Conservation (phyloP, 305 asterid genomes). For the Solanum hybrid region DNA sequence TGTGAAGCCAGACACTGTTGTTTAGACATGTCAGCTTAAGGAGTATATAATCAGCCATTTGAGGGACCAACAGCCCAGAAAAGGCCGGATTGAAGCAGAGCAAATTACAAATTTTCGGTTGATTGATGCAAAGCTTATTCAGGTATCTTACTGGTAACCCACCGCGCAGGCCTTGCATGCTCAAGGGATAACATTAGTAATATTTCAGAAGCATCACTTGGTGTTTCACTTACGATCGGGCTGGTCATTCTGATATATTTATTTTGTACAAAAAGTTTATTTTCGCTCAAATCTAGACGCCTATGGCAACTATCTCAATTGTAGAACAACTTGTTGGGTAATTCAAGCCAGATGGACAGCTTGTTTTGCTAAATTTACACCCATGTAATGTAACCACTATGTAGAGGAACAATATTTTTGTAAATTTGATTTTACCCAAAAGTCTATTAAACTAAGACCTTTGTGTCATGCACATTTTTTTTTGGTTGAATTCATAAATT, state of each 20-base stretch:
- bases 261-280: not conserved
- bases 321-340: not conserved
- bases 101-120: not conserved
- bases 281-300: not conserved
- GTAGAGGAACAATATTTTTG: not conserved
- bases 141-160: not conserved
- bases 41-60: not conserved
- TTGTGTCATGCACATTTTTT: not conserved
- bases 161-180: not conserved
- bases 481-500: not conserved
- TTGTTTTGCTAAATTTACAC: not conserved
- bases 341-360: not conserved
- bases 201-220: not conserved
- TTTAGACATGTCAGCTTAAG: not conserved
- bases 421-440: not conserved
- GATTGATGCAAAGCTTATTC: not conserved
- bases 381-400: not conserved
- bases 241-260: not conserved
- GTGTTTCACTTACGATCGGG: not conserved
- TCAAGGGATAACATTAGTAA: not conserved
- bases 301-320: not conserved
- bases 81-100: not conserved
- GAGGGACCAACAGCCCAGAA: not conserved
- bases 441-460: not conserved
- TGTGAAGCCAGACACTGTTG: constrained; percentile 44